Evolutionary conservation across 192 early-diverging fungal genomes (phyloP).

Genomic region (Backusella tuberculispora): DNA sequence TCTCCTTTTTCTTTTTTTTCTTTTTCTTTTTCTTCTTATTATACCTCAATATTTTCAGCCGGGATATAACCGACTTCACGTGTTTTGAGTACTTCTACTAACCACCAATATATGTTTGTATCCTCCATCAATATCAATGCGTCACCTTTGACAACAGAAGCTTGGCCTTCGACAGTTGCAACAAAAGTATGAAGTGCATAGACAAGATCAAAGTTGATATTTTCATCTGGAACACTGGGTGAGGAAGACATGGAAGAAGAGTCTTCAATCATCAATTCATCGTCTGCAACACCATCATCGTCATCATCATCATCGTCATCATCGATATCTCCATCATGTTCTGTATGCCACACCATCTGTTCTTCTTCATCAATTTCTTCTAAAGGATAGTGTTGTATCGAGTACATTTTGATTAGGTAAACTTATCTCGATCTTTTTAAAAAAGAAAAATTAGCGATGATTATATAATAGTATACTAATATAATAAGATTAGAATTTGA

Average conservation of each 20-base stretch:
- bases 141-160: slow-evolving; percentile 73
- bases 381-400: not conserved
- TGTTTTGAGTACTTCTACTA: slow-evolving; percentile 64
- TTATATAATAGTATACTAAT: not conserved
- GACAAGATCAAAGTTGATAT: slow-evolving; percentile 74
- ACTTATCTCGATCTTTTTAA: not conserved
- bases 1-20: not conserved
- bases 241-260: slow-evolving; percentile 45
- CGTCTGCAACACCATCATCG: slow-evolving; percentile 40
- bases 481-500: not conserved
- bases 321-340: not conserved
- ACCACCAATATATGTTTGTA: slow-evolving; percentile 80
- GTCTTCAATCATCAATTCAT: slow-evolving; percentile 44
- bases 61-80: slow-evolving; percentile 81
- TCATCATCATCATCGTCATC: slow-evolving; percentile 26
- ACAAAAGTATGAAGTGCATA: slow-evolving; percentile 85
- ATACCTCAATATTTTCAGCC: slow-evolving; percentile 82
- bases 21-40: not conserved
- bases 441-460: not conserved
- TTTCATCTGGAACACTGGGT: slow-evolving; percentile 51
- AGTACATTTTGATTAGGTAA: not conserved
- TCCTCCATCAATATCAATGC: slow-evolving; percentile 76
- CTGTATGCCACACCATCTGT: slow-evolving; percentile 9
- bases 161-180: slow-evolving; percentile 80
- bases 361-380: slow-evolving; percentile 20